These are phyloP conservation scores for Oidiodendron maius DNA, from an alignment of 495 filamentous ascomycete species.

Conservation along the genomic window DNA sequence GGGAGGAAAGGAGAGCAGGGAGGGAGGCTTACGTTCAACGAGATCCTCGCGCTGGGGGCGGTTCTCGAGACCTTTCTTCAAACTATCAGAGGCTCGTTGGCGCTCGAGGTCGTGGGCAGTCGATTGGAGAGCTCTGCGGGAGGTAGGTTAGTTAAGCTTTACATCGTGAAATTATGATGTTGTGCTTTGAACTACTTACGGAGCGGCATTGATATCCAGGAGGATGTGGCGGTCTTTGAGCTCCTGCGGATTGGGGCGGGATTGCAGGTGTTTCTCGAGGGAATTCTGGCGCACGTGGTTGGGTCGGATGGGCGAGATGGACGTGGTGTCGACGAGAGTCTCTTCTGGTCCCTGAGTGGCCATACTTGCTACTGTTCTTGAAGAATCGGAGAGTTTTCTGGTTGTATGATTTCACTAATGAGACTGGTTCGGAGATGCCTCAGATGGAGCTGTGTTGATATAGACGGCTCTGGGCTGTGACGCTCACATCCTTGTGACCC, in stretches of 20 bases:
- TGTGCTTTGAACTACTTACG: conserved; percentile 36
- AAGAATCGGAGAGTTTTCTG: too few species aligned
- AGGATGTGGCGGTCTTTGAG: conserved; percentile 72
- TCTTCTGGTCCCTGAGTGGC: neutral
- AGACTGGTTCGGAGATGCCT: too few species aligned
- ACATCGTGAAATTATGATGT: neutral
- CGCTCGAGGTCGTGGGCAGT: conserved; percentile 57
- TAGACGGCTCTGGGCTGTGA: too few species aligned
- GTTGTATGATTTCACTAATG: too few species aligned
- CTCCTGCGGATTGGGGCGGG: conserved; percentile 73
- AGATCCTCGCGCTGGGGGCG: conserved; percentile 59
- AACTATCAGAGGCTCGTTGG: conserved; percentile 53
- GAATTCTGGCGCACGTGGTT: conserved; percentile 68
- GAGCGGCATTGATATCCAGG: conserved; percentile 64
- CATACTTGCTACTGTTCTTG: neutral
- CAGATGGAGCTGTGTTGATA: too few species aligned
- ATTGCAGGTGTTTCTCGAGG: conserved; percentile 79
- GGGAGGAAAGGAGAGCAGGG: neutral
- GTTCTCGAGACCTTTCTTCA: conserved; percentile 62
- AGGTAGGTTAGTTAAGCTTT: neutral
- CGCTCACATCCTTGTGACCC: too few species aligned
- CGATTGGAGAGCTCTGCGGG: conserved; percentile 53
- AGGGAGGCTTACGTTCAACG: conserved; percentile 59
- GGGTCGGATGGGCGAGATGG: conserved; percentile 57
- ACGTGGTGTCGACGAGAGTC: conserved; percentile 23